phyloP scores from a whole-genome alignment of 305 asterid species.

The Plantago rigida region DNA sequence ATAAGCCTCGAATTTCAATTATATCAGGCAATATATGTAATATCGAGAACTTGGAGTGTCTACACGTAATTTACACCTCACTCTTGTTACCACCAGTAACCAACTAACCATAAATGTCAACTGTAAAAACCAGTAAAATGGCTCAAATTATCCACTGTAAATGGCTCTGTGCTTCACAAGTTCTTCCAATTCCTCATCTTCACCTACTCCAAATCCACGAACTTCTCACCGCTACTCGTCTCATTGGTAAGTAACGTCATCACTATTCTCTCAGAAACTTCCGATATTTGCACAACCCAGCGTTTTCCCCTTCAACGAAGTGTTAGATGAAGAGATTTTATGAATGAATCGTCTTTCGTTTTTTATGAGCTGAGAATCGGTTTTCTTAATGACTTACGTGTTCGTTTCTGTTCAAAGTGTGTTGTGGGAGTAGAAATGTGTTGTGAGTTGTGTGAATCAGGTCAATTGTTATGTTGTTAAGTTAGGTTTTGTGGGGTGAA shows the following conservation, averaged over 20 bases:
- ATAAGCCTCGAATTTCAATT: too few species aligned
- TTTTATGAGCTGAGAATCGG: slow-evolving; percentile 31
- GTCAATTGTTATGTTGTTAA: slow-evolving; percentile 45
- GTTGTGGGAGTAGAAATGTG: slow-evolving; percentile 26
- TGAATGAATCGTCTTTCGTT: slow-evolving; percentile 26
- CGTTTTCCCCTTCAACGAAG: slow-evolving; percentile 55
- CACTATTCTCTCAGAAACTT: slow-evolving; percentile 39
- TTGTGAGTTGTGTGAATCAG: slow-evolving; percentile 30
- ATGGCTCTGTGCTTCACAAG: too few species aligned
- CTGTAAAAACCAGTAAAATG: too few species aligned
- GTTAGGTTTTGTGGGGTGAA: slow-evolving; percentile 34
- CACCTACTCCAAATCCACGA: slow-evolving; percentile 66
- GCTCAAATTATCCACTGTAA: too few species aligned
- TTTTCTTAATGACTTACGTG: slow-evolving; percentile 51
- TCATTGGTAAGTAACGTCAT: slow-evolving; percentile 57
- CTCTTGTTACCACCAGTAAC: background rate
- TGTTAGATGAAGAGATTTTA: slow-evolving; percentile 43
- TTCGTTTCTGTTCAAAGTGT: slow-evolving; percentile 63
- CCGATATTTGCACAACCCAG: slow-evolving; percentile 31
- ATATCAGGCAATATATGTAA: too few species aligned
- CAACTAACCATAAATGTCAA: too few species aligned
- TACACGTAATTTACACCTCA: background rate
- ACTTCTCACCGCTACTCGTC: slow-evolving; percentile 59
- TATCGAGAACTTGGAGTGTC: background rate
- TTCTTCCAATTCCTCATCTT: slow-evolving; percentile 1